Conservation (phyloP, 306 rosid genomes). For the Vicia villosa region DNA sequence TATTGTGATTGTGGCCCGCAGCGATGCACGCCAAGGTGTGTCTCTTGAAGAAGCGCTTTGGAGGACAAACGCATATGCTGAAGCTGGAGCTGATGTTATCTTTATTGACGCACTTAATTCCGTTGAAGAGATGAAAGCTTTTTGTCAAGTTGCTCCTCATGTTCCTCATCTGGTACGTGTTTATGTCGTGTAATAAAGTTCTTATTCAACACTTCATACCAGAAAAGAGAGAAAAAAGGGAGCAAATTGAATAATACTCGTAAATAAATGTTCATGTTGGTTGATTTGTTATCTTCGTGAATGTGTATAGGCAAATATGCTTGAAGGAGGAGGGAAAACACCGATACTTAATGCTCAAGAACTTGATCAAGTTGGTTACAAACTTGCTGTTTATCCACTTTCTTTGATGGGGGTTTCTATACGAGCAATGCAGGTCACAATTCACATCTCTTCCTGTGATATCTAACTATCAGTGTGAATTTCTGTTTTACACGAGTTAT, state of each 20-base stretch:
- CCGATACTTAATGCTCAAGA: constrained; percentile 69
- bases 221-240: no score
- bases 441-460: neutral
- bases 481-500: neutral
- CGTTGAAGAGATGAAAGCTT: constrained; percentile 78
- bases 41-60: constrained; percentile 73
- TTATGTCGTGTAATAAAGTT: neutral
- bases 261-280: neutral
- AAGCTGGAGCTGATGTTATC: constrained; percentile 94
- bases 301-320: constrained; percentile 91
- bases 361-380: constrained; percentile 80
- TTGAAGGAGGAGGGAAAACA: constrained; percentile 97
- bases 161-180: constrained; percentile 68
- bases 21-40: constrained; percentile 90
- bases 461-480: neutral
- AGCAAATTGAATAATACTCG: neutral
- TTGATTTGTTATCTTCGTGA: constrained; percentile 19
- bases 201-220: no score
- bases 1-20: constrained; percentile 87
- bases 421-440: constrained; percentile 71
- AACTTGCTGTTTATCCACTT: constrained; percentile 81
- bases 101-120: constrained; percentile 83
- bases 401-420: constrained; percentile 86
- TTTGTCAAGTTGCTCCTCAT: constrained; percentile 72
- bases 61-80: constrained; percentile 78